Evolutionary conservation across 2,329 filamentous ascomycete genomes (phyloP), one percentile per base, ranked within the genome.

Genomic region (Monosporascus cannonballus): DNA sequence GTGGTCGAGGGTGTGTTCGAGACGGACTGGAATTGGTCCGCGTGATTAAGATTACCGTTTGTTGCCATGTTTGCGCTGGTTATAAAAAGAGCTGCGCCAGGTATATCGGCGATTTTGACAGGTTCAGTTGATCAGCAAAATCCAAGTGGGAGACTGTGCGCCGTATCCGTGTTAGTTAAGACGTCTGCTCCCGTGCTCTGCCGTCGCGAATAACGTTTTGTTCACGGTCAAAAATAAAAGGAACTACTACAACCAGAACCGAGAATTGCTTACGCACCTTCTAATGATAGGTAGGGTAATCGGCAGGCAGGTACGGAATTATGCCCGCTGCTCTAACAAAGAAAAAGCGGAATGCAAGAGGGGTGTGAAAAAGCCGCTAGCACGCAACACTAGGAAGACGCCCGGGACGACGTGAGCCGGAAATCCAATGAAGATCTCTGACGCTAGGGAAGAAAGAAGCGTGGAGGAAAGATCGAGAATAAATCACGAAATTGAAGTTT

Each of bases 11-110:
- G 55, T 50, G 68, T 61, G 54, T 70, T 62, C 54, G 72, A 49
- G 42, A 44, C 62, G 49, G 67, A 63, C 54, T 67, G 62, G 57
- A 68, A 68, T 62, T 74, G 72, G 54, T 75, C 72, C 59, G 64
- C 70, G 63, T 73, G 70, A 65, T 67, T 69, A 64, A 73, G 69
- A 67, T 71, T 79, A 69, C 79, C 79, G 78, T 81, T 82, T 66
- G 79, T 79, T 66, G 79, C 76, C 79, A 83, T 83, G 64, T 54
- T 72, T 63, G 54, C 58, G 66, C 48, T 53, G 46, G 46, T 34
- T 45, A 39, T 6, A 7, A 18, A 27, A 27, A 25, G 22, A 22
- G n/a, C n/a, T 46, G 42, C 42, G 42, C 42, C 22, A 27, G 24
- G 25, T 14, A 46, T 6, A 46, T 46, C 42, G 42, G 22, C 22